Evolutionary conservation across 2,329 filamentous ascomycete genomes (phyloP).

Genomic region (Diaporthe citriasiana): DNA sequence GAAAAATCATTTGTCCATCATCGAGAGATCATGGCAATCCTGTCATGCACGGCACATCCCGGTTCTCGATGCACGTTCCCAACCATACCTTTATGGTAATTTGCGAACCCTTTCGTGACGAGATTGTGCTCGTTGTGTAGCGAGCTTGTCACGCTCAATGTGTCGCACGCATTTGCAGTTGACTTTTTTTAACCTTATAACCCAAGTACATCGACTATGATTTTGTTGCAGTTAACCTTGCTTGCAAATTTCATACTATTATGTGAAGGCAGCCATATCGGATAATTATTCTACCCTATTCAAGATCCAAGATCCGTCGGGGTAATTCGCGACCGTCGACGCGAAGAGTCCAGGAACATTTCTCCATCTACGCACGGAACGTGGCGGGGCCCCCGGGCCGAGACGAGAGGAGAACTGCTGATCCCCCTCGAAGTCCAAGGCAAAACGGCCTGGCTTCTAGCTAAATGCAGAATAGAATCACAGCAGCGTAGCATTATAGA

Average conservation of each 20-base stretch:
- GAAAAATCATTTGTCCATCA: not conserved
- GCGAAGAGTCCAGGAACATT: constrained; percentile 10
- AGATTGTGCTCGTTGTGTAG: not conserved
- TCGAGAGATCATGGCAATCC: not conserved
- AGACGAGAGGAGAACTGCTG: constrained; percentile 4
- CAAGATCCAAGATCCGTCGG: not conserved
- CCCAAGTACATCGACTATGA: not conserved
- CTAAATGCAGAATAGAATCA: constrained; percentile 18
- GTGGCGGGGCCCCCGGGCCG: constrained; percentile 18
- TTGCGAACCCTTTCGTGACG: not conserved
- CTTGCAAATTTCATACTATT: not conserved
- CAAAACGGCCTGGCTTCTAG: not conserved
- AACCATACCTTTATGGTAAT: not conserved
- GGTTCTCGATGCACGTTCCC: not conserved
- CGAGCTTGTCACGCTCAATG: not conserved
- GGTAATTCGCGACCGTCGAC: constrained; percentile 1
- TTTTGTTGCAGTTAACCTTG: not conserved
- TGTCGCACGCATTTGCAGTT: not conserved
- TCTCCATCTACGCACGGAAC: constrained; percentile 12
- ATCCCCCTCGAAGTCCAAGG: not conserved
- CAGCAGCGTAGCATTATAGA: constrained; percentile 21
- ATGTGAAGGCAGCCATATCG: not conserved
- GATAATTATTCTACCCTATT: not conserved
- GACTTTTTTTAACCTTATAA: not conserved
- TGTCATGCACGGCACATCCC: not conserved